These are phyloP conservation scores for Fusarium tjaetaba DNA, from an alignment of 2,329 filamentous ascomycete species.

Conservation along the genomic window DNA sequence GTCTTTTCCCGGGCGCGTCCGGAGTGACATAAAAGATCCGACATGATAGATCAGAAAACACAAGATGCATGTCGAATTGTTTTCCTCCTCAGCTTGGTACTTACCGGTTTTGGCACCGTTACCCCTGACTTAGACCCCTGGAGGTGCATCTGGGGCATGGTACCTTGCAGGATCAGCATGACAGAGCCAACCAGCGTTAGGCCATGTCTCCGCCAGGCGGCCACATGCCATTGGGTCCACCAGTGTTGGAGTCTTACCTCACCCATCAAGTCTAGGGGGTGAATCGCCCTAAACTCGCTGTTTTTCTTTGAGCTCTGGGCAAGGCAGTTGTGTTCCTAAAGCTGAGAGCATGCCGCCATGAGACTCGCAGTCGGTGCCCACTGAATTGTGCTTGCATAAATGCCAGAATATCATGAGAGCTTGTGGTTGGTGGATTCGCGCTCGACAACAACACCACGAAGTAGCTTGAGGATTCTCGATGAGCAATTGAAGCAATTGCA, in stretches of 20 bases:
- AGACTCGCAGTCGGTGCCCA: neutral
- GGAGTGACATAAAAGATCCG: constrained; percentile 18
- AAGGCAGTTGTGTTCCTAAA: neutral
- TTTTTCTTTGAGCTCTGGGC: neutral
- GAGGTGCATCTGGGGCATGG: constrained; percentile 22
- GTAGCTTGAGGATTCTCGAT: neutral
- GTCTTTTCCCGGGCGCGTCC: neutral
- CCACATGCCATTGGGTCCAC: constrained; percentile 38
- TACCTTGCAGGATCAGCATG: constrained; percentile 41
- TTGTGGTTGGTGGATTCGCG: neutral
- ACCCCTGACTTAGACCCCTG: constrained; percentile 41
- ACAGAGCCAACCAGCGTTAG: constrained; percentile 34
- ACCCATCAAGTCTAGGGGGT: constrained; percentile 36
- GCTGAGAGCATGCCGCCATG: neutral
- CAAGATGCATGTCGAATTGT: neutral
- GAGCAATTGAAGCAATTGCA: neutral
- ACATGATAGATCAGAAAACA: constrained; percentile 8
- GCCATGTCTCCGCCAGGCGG: constrained; percentile 24
- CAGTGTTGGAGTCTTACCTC: constrained; percentile 39
- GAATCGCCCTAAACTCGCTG: constrained; percentile 29
- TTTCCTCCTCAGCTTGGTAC: constrained; percentile 7
- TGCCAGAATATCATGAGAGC: neutral
- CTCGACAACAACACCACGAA: neutral
- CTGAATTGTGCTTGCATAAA: neutral
- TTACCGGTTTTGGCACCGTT: constrained; percentile 23